Percentiles rank a stretch among this genome's conserved stretches.
Evolutionary conservation across 1,139 yeast species (phyloP).

Genomic region (Candida neerlandica): DNA sequence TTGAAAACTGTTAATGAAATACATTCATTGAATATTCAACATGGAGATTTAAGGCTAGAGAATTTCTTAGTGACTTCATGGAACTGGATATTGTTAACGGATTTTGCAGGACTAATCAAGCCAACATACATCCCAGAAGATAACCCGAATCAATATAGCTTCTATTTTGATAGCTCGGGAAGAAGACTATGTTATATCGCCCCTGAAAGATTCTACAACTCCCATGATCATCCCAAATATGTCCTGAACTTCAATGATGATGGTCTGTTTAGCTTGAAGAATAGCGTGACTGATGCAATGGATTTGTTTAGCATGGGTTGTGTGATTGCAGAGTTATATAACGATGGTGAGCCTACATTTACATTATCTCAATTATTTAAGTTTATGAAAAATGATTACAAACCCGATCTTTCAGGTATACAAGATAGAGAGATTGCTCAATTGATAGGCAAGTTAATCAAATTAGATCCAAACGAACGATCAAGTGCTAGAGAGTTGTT

Average conservation of each 20-base stretch:
- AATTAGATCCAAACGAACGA: constrained; percentile 62
- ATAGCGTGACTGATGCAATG: constrained; percentile 63
- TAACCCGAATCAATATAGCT: constrained; percentile 92
- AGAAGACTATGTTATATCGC: constrained; percentile 89
- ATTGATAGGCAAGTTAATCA: constrained; percentile 64
- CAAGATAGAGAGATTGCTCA: constrained; percentile 44
- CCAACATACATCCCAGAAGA: constrained; percentile 90
- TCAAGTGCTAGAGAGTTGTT: constrained; percentile 58
- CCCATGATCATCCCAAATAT: constrained; percentile 21
- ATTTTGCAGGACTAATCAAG: constrained; percentile 75
- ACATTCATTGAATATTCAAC: constrained; percentile 64
- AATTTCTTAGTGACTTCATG: constrained; percentile 85
- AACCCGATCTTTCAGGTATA: constrained; percentile 61
- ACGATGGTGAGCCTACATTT: constrained; percentile 86
- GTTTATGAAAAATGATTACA: constrained; percentile 69
- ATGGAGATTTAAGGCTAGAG: constrained; percentile 92
- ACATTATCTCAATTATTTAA: constrained; percentile 85
- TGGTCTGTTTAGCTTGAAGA: constrained; percentile 28
- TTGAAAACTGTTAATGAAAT: constrained; percentile 61
- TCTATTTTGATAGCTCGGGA: constrained; percentile 88
- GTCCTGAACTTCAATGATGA: constrained; percentile 28
- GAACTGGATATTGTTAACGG: constrained; percentile 84
- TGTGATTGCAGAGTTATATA: constrained; percentile 83
- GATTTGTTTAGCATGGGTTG: constrained; percentile 93
- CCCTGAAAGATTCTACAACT: constrained; percentile 78